Evolutionary conservation across 2,329 filamentous ascomycete species (phyloP).

Genomic region (Xylariaceae sp.): DNA sequence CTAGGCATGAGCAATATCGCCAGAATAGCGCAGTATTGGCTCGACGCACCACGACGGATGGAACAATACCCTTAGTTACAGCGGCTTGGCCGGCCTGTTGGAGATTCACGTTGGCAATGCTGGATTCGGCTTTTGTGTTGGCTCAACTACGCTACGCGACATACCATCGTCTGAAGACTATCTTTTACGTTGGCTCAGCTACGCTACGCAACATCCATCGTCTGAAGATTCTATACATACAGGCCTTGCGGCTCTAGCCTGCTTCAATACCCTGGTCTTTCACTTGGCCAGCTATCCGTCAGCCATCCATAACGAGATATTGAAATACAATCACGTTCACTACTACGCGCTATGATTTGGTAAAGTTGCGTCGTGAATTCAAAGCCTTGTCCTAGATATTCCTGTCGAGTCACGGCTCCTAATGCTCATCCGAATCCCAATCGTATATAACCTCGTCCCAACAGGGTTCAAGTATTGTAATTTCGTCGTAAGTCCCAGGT

Average conservation of each 20-base stretch:
- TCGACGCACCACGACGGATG: not conserved
- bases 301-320: not conserved
- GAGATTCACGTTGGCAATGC: no score
- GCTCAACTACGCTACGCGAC: no score
- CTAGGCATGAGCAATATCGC: not conserved
- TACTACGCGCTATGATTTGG: not conserved
- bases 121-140: no score
- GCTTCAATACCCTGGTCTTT: no score
- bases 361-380: not conserved
- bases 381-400: not conserved
- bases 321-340: not conserved
- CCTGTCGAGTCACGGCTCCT: not conserved
- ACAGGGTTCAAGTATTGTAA: not conserved
- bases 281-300: not conserved
- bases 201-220: no score
- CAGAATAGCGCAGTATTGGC: not conserved
- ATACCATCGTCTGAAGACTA: no score
- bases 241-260: no score
- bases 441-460: not conserved
- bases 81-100: no score
- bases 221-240: no score
- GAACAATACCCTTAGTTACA: not conserved
- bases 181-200: no score
- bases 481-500: not conserved
- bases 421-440: not conserved